phyloP scores from a whole-genome alignment of 2,329 filamentous ascomycete genomes.

The Pestalotiopsis sp. region DNA sequence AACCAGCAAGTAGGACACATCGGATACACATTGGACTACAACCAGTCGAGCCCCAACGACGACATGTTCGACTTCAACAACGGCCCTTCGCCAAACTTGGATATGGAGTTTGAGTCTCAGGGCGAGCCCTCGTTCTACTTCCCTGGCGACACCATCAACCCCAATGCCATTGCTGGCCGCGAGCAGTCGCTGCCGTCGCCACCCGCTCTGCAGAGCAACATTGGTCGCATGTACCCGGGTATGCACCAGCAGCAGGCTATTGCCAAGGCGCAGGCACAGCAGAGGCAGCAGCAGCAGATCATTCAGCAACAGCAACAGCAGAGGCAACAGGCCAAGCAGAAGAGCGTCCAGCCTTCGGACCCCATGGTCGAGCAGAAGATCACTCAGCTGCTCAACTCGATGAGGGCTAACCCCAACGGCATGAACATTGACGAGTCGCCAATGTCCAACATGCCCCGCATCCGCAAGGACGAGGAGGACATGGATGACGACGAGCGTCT shows the following conservation, averaged over 20 bases:
- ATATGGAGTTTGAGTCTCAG: slow-evolving; percentile 68
- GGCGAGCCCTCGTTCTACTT: slow-evolving; percentile 68
- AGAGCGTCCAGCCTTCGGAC: slow-evolving; percentile 59
- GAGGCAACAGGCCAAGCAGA: slow-evolving; percentile 48
- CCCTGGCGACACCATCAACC: slow-evolving; percentile 64
- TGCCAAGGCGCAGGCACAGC: slow-evolving; percentile 69
- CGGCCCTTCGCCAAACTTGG: slow-evolving; percentile 67
- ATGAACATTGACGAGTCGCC: slow-evolving; percentile 54
- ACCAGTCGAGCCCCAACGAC: slow-evolving; percentile 62
- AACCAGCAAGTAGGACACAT: slow-evolving; percentile 63
- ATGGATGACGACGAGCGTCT: slow-evolving; percentile 98
- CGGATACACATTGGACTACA: slow-evolving; percentile 56
- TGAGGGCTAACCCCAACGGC: slow-evolving; percentile 73
- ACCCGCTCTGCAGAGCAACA: slow-evolving; percentile 53
- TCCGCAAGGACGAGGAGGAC: slow-evolving; percentile 94
- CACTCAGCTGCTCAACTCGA: slow-evolving; percentile 87
- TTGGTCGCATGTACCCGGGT: slow-evolving; percentile 84
- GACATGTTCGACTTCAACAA: slow-evolving; percentile 75
- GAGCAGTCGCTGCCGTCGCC: slow-evolving; percentile 53
- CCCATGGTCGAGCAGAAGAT: slow-evolving; percentile 90
- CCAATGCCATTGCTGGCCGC: slow-evolving; percentile 68
- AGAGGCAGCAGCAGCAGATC: slow-evolving; percentile 27
- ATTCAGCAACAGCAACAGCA: slow-evolving; percentile 48
- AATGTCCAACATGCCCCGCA: slow-evolving; percentile 69
- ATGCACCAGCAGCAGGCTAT: slow-evolving; percentile 89